Conservation (phyloP, 129 eudicot species). For the Silybum marianum region DNA sequence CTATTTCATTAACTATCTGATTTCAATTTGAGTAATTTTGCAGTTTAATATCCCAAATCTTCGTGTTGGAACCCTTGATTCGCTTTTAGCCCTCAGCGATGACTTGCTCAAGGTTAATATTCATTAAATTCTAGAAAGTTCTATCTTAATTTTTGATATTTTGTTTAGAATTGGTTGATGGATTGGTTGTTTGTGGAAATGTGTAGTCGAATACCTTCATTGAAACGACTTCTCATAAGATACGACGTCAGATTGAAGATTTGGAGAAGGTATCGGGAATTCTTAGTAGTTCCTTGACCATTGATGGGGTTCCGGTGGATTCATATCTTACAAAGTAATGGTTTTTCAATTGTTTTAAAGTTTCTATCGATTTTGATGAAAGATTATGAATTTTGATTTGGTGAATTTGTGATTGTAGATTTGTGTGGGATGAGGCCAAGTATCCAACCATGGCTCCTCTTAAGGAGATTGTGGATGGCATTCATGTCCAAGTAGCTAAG, state of each 20-base stretch:
- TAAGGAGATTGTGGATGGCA: constrained; percentile 77
- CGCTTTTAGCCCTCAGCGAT: constrained; percentile 90
- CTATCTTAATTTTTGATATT: neutral
- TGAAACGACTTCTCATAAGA: constrained; percentile 82
- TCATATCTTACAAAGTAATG: constrained; percentile 83
- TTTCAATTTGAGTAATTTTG: neutral
- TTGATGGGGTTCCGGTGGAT: constrained; percentile 98
- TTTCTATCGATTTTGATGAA: neutral
- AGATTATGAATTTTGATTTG: neutral
- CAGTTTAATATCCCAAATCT: constrained; percentile 64
- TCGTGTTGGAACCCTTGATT: constrained; percentile 94
- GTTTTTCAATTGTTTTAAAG: neutral
- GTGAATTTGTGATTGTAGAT: constrained; percentile 44
- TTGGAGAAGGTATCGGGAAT: constrained; percentile 85
- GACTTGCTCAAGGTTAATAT: constrained; percentile 74
- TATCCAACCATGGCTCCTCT: constrained; percentile 96
- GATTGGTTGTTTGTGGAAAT: constrained; percentile 14
- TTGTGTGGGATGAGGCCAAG: constrained; percentile 98
- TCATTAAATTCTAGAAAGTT: neutral
- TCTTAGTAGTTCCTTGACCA: constrained; percentile 73
- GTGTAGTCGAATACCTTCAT: constrained; percentile 83
- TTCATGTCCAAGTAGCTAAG: constrained; percentile 72
- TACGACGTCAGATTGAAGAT: constrained; percentile 87
- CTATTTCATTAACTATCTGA: neutral
- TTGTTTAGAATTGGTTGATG: neutral